Conservation (phyloP, 805 yeast genomes). For the Myxozyma nipponensis region DNA sequence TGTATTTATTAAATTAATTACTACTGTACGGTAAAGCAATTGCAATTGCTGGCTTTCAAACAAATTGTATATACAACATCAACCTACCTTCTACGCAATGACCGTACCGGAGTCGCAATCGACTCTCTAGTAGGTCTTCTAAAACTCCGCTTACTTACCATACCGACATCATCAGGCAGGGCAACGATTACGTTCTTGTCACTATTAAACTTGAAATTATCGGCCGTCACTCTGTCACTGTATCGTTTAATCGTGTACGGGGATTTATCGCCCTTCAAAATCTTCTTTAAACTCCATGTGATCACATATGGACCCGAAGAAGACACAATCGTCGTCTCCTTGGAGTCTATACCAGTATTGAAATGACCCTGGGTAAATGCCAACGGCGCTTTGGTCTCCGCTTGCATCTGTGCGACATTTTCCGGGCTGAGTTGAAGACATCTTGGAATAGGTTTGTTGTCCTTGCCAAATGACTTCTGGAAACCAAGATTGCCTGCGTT, state of each 20-base stretch:
- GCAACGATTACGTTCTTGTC: conserved; percentile 70
- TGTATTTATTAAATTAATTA: neutral
- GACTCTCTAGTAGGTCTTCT: conserved; percentile 52
- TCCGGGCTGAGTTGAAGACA: conserved; percentile 67
- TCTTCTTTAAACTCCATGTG: conserved; percentile 68
- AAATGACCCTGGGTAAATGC: conserved; percentile 71
- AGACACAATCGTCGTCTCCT: conserved; percentile 69
- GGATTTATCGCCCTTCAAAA: conserved; percentile 50
- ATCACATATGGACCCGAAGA: conserved; percentile 80
- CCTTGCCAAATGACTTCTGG: conserved; percentile 57
- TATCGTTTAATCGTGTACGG: conserved; percentile 65
- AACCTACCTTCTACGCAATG: neutral
- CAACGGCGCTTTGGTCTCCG: conserved; percentile 47
- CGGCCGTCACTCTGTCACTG: conserved; percentile 58
- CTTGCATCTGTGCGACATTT: conserved; percentile 60
- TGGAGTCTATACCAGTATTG: conserved; percentile 61
- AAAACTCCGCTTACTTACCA: conserved; percentile 60
- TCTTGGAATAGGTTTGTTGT: conserved; percentile 64
- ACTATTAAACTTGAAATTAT: conserved; percentile 72
- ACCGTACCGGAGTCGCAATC: conserved; percentile 37
- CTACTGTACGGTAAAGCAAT: neutral
- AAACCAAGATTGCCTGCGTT: conserved; percentile 62
- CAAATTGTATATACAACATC: neutral
- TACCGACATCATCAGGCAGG: conserved; percentile 64
- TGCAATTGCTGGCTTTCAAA: neutral